These are phyloP conservation scores for Xylaria sp. DNA, from an alignment of 2,329 filamentous ascomycete genomes.

Conservation along the genomic window DNA sequence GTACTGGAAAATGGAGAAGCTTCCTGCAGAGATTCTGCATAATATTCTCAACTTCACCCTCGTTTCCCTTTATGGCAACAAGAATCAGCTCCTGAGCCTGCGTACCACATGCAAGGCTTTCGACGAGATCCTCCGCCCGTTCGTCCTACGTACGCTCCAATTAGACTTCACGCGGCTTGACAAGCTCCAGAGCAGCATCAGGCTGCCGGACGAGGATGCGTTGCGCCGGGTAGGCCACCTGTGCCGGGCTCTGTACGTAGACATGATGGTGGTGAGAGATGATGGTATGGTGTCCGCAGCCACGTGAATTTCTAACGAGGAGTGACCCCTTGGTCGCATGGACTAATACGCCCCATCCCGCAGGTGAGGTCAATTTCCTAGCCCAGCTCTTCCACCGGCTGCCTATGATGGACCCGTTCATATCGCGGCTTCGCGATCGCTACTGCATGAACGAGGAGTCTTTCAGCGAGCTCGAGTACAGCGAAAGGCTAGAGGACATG, in stretches of 20 bases:
- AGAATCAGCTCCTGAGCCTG: conserved; percentile 49
- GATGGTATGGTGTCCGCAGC: conserved; percentile 44
- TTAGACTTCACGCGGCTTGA: conserved; percentile 55
- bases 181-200: conserved; percentile 35
- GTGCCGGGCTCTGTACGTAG: conserved; percentile 54
- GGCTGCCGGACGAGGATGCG: conserved; percentile 42
- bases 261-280: conserved; percentile 57
- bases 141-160: conserved; percentile 50
- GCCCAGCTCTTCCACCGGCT: conserved; percentile 48
- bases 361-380: conserved; percentile 55
- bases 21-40: conserved; percentile 52
- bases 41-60: conserved; percentile 49
- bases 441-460: conserved; percentile 53
- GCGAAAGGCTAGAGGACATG: conserved; percentile 43
- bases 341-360: not conserved
- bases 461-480: conserved; percentile 55
- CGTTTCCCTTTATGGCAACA: conserved; percentile 41
- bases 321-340: not conserved
- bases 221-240: conserved; percentile 50
- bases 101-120: conserved; percentile 55
- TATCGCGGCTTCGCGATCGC: conserved; percentile 45
- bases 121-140: conserved; percentile 49
- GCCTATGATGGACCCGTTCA: conserved; percentile 50
- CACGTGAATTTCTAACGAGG: not conserved
- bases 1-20: conserved; percentile 44